Base-by-base conservation (phyloP, 192 early-diverging fungal genomes). In the Linderina pennispora region DNA sequence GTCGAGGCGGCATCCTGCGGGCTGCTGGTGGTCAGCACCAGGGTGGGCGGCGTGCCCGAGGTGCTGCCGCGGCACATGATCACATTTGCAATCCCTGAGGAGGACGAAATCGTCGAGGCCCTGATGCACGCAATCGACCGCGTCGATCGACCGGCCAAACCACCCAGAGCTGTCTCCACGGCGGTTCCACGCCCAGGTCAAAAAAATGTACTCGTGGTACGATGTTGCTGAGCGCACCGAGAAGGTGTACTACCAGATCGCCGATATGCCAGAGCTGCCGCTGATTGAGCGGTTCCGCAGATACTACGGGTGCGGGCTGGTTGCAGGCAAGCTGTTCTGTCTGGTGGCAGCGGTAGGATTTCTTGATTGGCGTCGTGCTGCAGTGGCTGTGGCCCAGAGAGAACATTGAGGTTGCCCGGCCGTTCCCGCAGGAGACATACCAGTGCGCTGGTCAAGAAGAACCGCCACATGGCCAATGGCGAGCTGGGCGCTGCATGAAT, bases 1-100 rank as follows among this genome's bases (percentile, higher is more conserved):
- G 93, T 99, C 14, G 96, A 99, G 71, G 96, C 96, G 4, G 96
- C 93, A 4, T 87, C 87, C 34, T 92, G 90, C 23, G 96, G 93
- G 8, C 71, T 97, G 24, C 64, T 96, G 10, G 96, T 99, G 7
- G 96, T 99, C 5, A 91, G 85, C 55, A 99, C 96, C 2, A 82
- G 83, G 56, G 94, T 99, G 10, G 96, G 96, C 24, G 96, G 96
- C 0, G 84, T 99, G 4, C 94, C 96, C 11, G 96, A 99, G 55
- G 93, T 99, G 8, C 62, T 99, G 20, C 96, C 96, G 1, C 58
- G 77, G 18, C 74, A 91, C 48, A 96, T 99, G 91, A 84, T 99
- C 15, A 77, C 84, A 8, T 94, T 96, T 81, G 81, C 91, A 2
- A 76, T 75, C 22, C 92, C 94, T 11, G 86, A 90, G 33, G 85